Evolutionary conservation across 306 rosid genomes (phyloP).

Genomic region (Trichosanthes cucumerina): DNA sequence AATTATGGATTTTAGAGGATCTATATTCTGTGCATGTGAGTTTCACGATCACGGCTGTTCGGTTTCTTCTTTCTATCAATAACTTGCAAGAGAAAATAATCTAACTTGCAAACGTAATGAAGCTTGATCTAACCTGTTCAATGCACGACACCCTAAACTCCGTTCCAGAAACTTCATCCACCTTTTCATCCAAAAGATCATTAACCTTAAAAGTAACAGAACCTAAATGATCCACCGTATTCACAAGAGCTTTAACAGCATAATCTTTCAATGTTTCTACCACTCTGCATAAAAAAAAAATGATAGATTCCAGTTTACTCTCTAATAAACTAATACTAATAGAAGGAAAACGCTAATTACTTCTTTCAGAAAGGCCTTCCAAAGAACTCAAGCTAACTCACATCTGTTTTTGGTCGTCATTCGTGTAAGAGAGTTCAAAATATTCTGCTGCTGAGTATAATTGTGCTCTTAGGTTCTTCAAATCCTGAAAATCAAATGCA

Average conservation of each 20-base stretch:
- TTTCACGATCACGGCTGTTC: neutral
- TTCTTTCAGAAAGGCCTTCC: neutral
- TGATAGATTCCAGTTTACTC: neutral
- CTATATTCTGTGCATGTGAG: neutral
- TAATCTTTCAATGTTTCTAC: conserved; percentile 93
- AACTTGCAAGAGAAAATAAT: neutral
- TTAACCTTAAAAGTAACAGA: conserved; percentile 88
- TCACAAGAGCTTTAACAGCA: conserved; percentile 91
- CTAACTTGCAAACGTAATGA: neutral
- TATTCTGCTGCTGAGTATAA: conserved; percentile 94
- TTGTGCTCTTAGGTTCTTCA: conserved; percentile 87
- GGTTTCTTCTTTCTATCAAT: neutral
- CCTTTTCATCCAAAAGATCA: conserved; percentile 90
- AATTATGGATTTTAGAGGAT: neutral
- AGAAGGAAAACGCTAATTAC: neutral
- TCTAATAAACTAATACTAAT: neutral
- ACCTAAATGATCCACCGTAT: conserved; percentile 98
- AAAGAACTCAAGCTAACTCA: conserved; percentile 29
- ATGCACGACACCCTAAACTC: conserved; percentile 84
- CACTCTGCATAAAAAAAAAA: conserved; percentile 37
- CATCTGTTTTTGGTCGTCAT: conserved; percentile 95
- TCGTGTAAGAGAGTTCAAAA: conserved; percentile 84
- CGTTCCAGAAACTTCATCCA: conserved; percentile 81
- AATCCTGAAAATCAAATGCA: conserved; percentile 49
- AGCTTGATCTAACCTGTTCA: conserved; percentile 56